These are phyloP conservation scores for Pythium phragmitis DNA, from an alignment of 352 stramenopile species.

Conservation along the genomic window DNA sequence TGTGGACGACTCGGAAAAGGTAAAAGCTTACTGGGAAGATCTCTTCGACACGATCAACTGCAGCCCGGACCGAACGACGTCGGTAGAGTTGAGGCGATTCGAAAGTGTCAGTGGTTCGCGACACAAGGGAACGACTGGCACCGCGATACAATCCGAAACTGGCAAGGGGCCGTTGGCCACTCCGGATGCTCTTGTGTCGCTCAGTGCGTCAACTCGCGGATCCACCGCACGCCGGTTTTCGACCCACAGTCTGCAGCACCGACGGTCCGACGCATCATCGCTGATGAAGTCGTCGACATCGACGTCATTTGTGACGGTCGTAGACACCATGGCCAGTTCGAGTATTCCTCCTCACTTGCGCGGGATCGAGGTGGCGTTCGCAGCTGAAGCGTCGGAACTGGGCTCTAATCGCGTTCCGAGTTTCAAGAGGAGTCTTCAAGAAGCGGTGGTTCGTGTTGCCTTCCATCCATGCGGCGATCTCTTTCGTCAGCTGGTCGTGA, in stretches of 20 bases:
- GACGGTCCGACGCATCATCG: conserved; percentile 1
- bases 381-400: conserved; percentile 6
- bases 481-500: conserved; percentile 12
- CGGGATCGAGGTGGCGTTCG: conserved; percentile 15
- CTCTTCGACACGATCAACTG: conserved; percentile 49
- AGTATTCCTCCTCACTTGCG: conserved; percentile 17
- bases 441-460: conserved; percentile 39
- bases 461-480: conserved; percentile 27
- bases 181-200: not conserved
- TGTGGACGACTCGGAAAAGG: not conserved
- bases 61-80: conserved; percentile 26
- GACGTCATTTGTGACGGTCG: conserved; percentile 4
- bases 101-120: not conserved
- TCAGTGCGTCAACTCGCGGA: not conserved
- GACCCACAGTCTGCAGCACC: conserved; percentile 17
- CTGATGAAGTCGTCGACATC: not conserved
- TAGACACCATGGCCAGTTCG: not conserved
- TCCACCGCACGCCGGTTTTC: conserved; percentile 18
- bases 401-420: conserved; percentile 18
- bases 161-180: not conserved
- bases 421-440: conserved; percentile 44
- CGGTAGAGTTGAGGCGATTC: conserved; percentile 15
- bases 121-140: not conserved
- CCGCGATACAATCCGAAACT: not conserved
- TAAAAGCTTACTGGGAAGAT: conserved; percentile 36